Conservation (phyloP, 1,284 basidiomycete genomes). For the Neonothopanus nambi region DNA sequence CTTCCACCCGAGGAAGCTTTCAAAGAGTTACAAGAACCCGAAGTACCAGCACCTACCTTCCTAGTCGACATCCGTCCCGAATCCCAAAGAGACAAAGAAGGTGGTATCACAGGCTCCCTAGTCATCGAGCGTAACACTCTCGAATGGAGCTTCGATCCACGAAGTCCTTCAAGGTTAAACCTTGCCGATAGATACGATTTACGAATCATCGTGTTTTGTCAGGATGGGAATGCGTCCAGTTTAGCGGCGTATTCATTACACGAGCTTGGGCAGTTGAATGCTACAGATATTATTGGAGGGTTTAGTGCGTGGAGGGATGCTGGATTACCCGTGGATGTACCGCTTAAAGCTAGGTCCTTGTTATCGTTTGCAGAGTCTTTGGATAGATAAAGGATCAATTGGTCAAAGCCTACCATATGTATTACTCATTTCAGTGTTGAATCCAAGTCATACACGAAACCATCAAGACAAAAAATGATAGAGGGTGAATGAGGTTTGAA, state of each 20-base stretch:
- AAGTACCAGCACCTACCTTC: conserved; percentile 57
- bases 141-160: conserved; percentile 75
- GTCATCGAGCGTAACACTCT: conserved; percentile 71
- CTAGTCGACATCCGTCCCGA: conserved; percentile 75
- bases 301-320: conserved; percentile 68
- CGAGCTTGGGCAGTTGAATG: conserved; percentile 65
- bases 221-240: conserved; percentile 69
- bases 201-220: conserved; percentile 67
- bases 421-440: too few relatives aligned
- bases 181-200: conserved; percentile 73
- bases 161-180: conserved; percentile 47
- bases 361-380: neutral
- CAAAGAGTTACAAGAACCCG: conserved; percentile 53
- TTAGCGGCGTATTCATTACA: conserved; percentile 68
- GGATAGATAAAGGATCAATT: too few relatives aligned
- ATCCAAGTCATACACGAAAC: too few relatives aligned
- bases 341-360: conserved; percentile 1
- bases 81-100: conserved; percentile 53
- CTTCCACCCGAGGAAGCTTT: conserved; percentile 61
- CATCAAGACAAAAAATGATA: too few relatives aligned
- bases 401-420: too few relatives aligned
- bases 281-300: conserved; percentile 75
- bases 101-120: conserved; percentile 61
- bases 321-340: conserved; percentile 47
- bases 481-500: too few relatives aligned